Evolutionary conservation across 495 filamentous ascomycete species (phyloP), one percentile per base, ranked within the genome.

Genomic region (Neurospora sp.): DNA sequence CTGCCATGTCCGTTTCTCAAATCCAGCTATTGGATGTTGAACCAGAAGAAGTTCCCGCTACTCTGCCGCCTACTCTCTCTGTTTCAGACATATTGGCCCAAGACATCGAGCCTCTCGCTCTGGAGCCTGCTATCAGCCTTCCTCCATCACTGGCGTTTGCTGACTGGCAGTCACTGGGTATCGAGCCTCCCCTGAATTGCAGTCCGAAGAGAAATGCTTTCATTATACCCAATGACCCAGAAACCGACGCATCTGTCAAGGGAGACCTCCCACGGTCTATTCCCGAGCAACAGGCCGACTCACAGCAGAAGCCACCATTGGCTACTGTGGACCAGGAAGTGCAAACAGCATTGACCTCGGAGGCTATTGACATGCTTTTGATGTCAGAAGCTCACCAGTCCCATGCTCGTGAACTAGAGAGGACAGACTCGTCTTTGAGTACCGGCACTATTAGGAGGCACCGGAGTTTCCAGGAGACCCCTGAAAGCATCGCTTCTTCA

Each of bases 291-390:
- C 78, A 79, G 38, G 72, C 76, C 27, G 77, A 78, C 18, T 75
- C 80, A 69, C 65, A 72, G 22, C 82, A 78, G 48, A 86, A 83
- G 74, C 81, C 68, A 39, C 14, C 72, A 10, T 44, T 80, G 18
- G 71, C 85, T 59, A 89, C 85, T 68, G 82, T 83, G 42, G 91
- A 95, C 77, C 90, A 93, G 71, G 86, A 88, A 69, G 88, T 89
- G 16, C 93, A 96, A 80, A 95, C 93, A 41, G 83, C 89, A 9
- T 80, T 95, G 41, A 94, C 92, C 16, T 88, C 90, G 0, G 87
- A 91, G 53, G 89, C 88, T 68, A 90, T 94, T 72, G 91, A 94
- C 72, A 86, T 87, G 69, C 82, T 93, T 70, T 80, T 93, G 16
- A 86, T 86, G 75, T 84, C 74, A 31, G 78, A 77, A 70, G 44